Base-by-base conservation (phyloP, 257 asterid genomes). In the Ocimum tenuiflorum region DNA sequence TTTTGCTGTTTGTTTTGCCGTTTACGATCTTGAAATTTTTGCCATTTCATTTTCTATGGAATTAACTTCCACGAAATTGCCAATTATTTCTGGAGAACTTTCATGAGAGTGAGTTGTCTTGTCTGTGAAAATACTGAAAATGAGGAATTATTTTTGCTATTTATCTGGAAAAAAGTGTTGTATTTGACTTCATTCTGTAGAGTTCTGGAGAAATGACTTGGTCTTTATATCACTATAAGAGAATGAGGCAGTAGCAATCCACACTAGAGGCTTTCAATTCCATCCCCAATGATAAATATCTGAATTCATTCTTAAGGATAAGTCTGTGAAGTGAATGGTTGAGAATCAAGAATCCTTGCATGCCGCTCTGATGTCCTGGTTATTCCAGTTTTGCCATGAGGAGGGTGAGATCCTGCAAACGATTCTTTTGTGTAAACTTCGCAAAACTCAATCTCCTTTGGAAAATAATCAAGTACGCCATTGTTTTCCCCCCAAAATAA, bases 261-360 rank as follows among this genome's bases (percentile, higher is more conserved):
- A 13, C 56, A 20, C 48, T 69, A 68, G 53, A 43, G 62, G 47
- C 23, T 60, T 71, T 52, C 19, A 41, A 17, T 60, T 47, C 58
- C 59, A 15, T 70, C 64, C 50, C 53, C 39, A 6, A 14, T 11
- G n/a, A 48, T 39, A 11, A 52, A 64, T 45, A 24, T 56, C 24
- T 10, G 24, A 29, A 7, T 33, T 39, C 36, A 60, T 49, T 52
- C 65, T 71, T 33, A 38, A 43, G 38, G 68, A 59, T 64, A 54
- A 14, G 42, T 36, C 65, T 23, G 12, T 49, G 2, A 27, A 62
- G 31, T 24, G 51, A 76, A 33, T 67, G 72, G 71, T 67, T 45
- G 61, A 51, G 10, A 60, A 58, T 60, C 79, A 48, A 70, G 77
- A 76, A 76, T 69, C 78, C 78, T 65, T 78, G 81, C 75, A 65